phyloP scores from a whole-genome alignment of 169 alveolate species.

The Babesia ovata region DNA sequence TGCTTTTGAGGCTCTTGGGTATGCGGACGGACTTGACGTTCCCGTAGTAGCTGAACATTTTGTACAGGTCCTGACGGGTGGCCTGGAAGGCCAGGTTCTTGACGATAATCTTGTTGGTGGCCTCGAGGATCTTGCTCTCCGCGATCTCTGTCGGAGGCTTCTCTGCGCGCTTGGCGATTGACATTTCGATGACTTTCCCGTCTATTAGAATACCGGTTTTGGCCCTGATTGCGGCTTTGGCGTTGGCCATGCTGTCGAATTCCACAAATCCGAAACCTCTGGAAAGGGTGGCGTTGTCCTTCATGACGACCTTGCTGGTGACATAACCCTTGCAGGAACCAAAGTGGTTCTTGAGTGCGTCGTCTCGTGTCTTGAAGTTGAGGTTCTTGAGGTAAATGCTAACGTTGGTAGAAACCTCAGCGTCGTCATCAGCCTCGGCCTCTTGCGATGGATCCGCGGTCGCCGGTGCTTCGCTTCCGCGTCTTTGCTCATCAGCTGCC shows the following conservation, averaged over 20 bases:
- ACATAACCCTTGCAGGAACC: constrained; percentile 72
- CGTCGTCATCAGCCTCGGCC: constrained; percentile 48
- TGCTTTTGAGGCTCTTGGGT: constrained; percentile 90
- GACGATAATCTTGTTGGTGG: constrained; percentile 86
- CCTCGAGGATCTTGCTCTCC: constrained; percentile 49
- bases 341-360: constrained; percentile 72
- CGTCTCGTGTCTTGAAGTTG: constrained; percentile 86
- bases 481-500: neutral
- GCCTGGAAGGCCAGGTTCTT: constrained; percentile 95
- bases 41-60: constrained; percentile 90
- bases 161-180: constrained; percentile 71
- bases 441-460: neutral
- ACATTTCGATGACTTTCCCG: constrained; percentile 72
- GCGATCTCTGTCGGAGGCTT: constrained; percentile 44
- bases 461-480: neutral
- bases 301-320: constrained; percentile 72
- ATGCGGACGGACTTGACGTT: constrained; percentile 87
- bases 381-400: constrained; percentile 89
- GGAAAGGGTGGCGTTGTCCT: constrained; percentile 71
- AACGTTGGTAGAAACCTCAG: constrained; percentile 60
- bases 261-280: constrained; percentile 93
- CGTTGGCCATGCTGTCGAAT: constrained; percentile 74
- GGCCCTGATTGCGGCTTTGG: constrained; percentile 75
- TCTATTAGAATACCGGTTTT: constrained; percentile 69
- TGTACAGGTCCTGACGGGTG: constrained; percentile 85